Evolutionary conservation across 805 yeast genomes (phyloP).

Genomic region (Kazachstania africana): DNA sequence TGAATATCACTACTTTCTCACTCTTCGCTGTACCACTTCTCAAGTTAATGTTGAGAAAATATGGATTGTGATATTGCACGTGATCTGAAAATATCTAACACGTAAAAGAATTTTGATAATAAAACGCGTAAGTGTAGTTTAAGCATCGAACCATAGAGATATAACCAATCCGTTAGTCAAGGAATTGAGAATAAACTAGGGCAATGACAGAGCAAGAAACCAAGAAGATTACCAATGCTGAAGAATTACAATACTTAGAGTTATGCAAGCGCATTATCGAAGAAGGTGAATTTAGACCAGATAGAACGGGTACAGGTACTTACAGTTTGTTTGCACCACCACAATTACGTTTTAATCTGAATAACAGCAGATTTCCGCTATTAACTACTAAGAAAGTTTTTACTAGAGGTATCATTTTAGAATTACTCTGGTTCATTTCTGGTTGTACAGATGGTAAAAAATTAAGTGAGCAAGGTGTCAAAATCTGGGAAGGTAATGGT

Average conservation of each 20-base stretch:
- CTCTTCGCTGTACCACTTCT: too few species aligned
- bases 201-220: constrained; percentile 1
- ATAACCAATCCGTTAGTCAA: too few species aligned
- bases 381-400: constrained; percentile 90
- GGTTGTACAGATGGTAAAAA: constrained; percentile 84
- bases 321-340: constrained; percentile 89
- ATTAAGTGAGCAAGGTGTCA: constrained; percentile 75
- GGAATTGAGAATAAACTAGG: too few species aligned
- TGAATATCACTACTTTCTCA: too few species aligned
- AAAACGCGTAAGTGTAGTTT: too few species aligned
- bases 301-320: constrained; percentile 97
- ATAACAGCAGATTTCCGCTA: constrained; percentile 68
- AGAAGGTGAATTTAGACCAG: constrained; percentile 86
- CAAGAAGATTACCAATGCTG: constrained; percentile 16
- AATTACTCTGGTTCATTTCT: constrained; percentile 81
- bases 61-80: too few species aligned
- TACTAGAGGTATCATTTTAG: constrained; percentile 78
- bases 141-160: too few species aligned
- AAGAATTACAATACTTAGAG: constrained; percentile 81
- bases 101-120: too few species aligned
- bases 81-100: too few species aligned
- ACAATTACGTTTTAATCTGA: constrained; percentile 71
- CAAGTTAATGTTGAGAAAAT: too few species aligned
- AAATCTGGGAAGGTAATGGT: constrained; percentile 98
- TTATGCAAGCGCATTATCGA: constrained; percentile 64